Conservation (phyloP, 1,284 basidiomycete genomes). For the Microbotryum silenes-acaulis region DNA sequence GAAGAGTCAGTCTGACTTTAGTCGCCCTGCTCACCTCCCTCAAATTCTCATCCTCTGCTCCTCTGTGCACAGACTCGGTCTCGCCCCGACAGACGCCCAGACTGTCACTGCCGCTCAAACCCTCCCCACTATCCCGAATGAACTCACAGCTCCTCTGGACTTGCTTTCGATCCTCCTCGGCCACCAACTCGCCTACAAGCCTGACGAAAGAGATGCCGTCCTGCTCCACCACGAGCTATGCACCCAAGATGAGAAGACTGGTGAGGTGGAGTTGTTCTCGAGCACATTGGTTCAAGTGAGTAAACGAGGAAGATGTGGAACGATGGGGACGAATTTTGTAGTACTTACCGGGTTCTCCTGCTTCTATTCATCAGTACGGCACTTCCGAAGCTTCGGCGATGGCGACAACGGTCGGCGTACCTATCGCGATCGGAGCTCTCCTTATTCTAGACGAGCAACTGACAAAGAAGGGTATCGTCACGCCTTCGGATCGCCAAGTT, state of each 20-base stretch:
- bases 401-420: constrained; percentile 71
- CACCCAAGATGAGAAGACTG: constrained; percentile 30
- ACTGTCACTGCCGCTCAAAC: constrained; percentile 43
- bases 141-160: constrained; percentile 57
- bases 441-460: constrained; percentile 16
- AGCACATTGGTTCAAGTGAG: constrained; percentile 56
- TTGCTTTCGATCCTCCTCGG: constrained; percentile 68
- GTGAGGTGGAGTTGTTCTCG: constrained; percentile 56
- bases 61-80: constrained; percentile 39
- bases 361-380: constrained; percentile 48
- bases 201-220: constrained; percentile 75
- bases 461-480: constrained; percentile 17
- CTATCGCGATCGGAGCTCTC: constrained; percentile 28
- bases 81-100: constrained; percentile 43
- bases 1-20: constrained; percentile 2
- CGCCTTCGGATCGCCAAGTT: constrained; percentile 17
- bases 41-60: neutral
- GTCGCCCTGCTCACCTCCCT: too few relatives aligned
- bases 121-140: constrained; percentile 43
- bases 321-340: neutral
- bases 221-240: constrained; percentile 75
- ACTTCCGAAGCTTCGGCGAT: constrained; percentile 62
- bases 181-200: constrained; percentile 62
- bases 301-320: neutral
- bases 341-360: neutral